Evolutionary conservation across 192 early-diverging fungal genomes (phyloP).

Genomic region (Paraglomus brasilianum): DNA sequence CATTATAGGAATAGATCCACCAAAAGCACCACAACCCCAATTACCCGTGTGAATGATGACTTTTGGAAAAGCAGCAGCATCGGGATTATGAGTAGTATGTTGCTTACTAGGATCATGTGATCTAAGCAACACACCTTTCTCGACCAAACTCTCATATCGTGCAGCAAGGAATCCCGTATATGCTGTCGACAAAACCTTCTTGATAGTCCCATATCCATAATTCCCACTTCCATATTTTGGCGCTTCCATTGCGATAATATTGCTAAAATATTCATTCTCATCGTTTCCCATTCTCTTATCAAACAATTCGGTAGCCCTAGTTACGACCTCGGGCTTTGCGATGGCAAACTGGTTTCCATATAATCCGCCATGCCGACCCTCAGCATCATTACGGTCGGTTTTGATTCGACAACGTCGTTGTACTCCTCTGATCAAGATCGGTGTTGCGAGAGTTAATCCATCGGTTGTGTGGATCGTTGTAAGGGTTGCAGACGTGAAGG

Average conservation of each 20-base stretch:
- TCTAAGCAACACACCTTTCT: neutral
- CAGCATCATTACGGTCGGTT: constrained; percentile 11
- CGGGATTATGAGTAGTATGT: neutral
- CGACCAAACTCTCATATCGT: constrained; percentile 27
- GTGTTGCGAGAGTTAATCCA: neutral
- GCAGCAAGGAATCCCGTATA: constrained; percentile 31
- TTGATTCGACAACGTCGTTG: constrained; percentile 2
- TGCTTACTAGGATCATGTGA: neutral
- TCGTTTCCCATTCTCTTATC: constrained; percentile 17
- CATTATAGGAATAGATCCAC: constrained; percentile 31
- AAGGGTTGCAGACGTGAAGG: neutral
- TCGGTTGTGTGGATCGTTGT: neutral
- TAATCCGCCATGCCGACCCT: constrained; percentile 8
- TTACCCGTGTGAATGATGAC: constrained; percentile 31
- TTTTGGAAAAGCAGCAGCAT: neutral
- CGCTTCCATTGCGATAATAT: constrained; percentile 33
- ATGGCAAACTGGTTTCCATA: constrained; percentile 24
- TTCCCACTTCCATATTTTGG: constrained; percentile 19
- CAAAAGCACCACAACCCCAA: constrained; percentile 34
- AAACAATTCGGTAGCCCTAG: constrained; percentile 14
- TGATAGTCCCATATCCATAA: constrained; percentile 13
- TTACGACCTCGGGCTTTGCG: neutral
- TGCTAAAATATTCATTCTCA: constrained; percentile 11
- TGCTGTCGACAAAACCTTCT: constrained; percentile 4
- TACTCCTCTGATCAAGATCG: constrained; percentile 27